A percentile compares a stretch with the other conserved stretches of the same genome.
These are phyloP conservation scores for Malassezia psittaci DNA, from an alignment of 1,284 basidiomycete genomes.

Conservation along the genomic window DNA sequence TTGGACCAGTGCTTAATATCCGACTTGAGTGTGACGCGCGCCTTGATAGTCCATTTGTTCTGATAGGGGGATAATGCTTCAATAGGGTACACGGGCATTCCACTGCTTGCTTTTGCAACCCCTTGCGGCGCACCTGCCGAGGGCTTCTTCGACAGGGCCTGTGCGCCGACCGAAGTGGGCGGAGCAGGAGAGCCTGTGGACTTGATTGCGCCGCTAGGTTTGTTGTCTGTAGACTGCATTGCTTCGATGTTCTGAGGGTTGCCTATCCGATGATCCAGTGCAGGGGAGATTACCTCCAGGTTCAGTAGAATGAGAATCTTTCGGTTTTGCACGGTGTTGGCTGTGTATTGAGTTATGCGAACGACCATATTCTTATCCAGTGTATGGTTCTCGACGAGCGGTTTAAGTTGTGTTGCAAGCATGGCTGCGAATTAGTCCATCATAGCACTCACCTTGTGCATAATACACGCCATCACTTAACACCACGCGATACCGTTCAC, in stretches of 20 bases:
- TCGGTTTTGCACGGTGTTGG: conserved; percentile 66
- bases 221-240: background rate
- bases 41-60: conserved; percentile 93
- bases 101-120: conserved; percentile 28
- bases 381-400: conserved; percentile 60
- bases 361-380: conserved; percentile 66
- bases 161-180: conserved; percentile 13
- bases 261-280: conserved; percentile 31
- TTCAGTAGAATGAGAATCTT: conserved; percentile 78
- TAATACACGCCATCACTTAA: conserved; percentile 44
- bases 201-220: conserved; percentile 5
- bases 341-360: conserved; percentile 65
- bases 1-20: conserved; percentile 87
- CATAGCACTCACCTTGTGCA: conserved; percentile 28
- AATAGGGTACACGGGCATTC: conserved; percentile 64
- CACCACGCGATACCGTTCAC: conserved; percentile 44
- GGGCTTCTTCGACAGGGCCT: conserved; percentile 10
- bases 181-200: background rate
- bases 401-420: conserved; percentile 84
- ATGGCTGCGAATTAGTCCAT: conserved; percentile 54
- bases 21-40: conserved; percentile 77
- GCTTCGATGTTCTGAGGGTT: conserved; percentile 32
- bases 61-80: conserved; percentile 92
- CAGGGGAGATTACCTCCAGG: conserved; percentile 51
- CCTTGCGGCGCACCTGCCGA: conserved; percentile 13